Evolutionary conservation across 2,329 filamentous ascomycete species (phyloP), one percentile per base, ranked within the genome.

Genomic region (Sporothrix sp.): DNA sequence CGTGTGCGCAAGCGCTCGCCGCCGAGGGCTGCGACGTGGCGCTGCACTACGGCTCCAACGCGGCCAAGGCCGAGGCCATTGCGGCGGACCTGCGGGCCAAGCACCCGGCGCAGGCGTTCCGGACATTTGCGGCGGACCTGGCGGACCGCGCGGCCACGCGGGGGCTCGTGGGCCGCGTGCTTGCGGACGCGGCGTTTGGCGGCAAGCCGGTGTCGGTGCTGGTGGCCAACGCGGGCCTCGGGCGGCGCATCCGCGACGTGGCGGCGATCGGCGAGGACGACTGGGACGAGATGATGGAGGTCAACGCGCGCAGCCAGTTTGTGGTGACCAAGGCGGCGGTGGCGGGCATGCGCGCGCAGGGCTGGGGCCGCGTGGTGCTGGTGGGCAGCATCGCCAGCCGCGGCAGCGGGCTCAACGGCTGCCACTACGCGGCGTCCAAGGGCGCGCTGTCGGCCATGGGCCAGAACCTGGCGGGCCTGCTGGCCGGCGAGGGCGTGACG

Each of bases 191-290:
- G 7, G 71, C 76, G 32, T 73, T 81, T 14, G 65, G 71, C 36
- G 78, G 77, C 50, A 61, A 67, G 27, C 27, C 79, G 51, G 73
- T 82, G 23, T 65, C 71, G 49, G 83, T 86, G 20, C 66, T 85
- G 3, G 63, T 86, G 23, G 77, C 75, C 9, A 86, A 86, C 58
- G 82, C 82, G 1, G 82, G 81, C 0, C 74, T 82, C 56, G 81
- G 81, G 36, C 80, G 79, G 59, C 71, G 79, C n/a, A 75, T 81
- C 51, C 65, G 66, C 3, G 62, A 68, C 43, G 70, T 79, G 43
- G 68, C 72, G 59, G 79, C 83, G 52, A 82, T 84, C 54, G 69
- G 72, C 7, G 62, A 83, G 21, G 77, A 79, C 48, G 79, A 84
- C 60, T 84, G 81, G 60, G 80, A 84, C 59, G 68, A 76, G 58